These are phyloP conservation scores for Persicaria tinctoria DNA, from an alignment of 148 eudicot species.

Conservation along the genomic window DNA sequence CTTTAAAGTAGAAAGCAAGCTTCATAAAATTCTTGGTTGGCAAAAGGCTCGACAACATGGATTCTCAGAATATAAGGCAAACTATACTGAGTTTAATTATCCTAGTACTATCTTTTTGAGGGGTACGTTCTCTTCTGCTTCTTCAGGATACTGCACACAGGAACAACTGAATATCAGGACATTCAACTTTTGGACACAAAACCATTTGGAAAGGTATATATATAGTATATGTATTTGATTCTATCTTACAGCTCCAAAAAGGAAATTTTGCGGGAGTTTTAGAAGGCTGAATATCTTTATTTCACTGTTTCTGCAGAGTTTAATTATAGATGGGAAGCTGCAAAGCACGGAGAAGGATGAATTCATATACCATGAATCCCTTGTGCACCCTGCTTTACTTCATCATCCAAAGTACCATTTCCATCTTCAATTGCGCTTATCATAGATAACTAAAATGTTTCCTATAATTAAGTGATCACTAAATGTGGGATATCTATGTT, in stretches of 20 bases:
- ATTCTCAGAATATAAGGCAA: neutral
- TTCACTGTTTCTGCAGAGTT: conserved; percentile 37
- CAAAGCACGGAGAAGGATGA: conserved; percentile 94
- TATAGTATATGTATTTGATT: neutral
- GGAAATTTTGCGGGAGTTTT: neutral
- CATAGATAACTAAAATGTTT: neutral
- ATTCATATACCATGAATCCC: conserved; percentile 89
- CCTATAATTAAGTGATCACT: neutral
- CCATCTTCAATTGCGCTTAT: neutral
- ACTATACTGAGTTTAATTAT: neutral
- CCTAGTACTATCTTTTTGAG: neutral
- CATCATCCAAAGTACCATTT: conserved; percentile 52
- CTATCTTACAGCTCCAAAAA: neutral
- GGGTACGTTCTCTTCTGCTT: neutral
- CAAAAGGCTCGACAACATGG: neutral
- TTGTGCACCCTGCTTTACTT: conserved; percentile 86
- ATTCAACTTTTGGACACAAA: conserved; percentile 97
- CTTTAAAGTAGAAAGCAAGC: neutral
- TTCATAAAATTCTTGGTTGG: neutral
- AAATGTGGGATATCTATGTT: neutral
- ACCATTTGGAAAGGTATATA: conserved; percentile 86
- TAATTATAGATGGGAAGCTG: conserved; percentile 89
- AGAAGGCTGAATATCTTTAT: neutral
- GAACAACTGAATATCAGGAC: conserved; percentile 81
- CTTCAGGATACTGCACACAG: conserved; percentile 81